Conservation (phyloP, 2,329 filamentous ascomycete genomes). For the Rosellinia necatrix region DNA sequence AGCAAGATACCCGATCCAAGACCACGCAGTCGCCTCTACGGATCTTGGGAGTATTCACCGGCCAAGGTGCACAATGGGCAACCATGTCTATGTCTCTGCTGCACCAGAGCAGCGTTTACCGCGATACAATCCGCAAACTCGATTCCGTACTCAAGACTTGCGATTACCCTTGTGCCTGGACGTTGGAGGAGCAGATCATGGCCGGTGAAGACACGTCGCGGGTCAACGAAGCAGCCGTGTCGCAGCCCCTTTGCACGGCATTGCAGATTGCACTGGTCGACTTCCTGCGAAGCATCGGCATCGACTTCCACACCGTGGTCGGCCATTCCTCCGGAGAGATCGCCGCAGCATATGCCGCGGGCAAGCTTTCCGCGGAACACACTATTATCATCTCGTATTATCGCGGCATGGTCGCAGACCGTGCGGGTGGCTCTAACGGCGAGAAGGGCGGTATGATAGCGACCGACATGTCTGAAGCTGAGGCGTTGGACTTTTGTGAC, state of each 20-base stretch:
- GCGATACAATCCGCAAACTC: conserved; percentile 41
- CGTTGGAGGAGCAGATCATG: conserved; percentile 43
- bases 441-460: conserved; percentile 40
- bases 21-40: conserved; percentile 26
- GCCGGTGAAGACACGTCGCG: conserved; percentile 35
- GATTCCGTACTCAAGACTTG: conserved; percentile 36
- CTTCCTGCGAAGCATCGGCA: conserved; percentile 36
- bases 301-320: conserved; percentile 40
- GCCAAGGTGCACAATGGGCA: conserved; percentile 45
- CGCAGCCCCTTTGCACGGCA: conserved; percentile 59
- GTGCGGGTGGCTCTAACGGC: conserved; percentile 31
- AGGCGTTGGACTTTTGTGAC: conserved; percentile 34
- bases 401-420: conserved; percentile 35
- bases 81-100: conserved; percentile 42
- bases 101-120: conserved; percentile 39
- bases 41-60: conserved; percentile 43
- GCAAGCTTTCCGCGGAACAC: conserved; percentile 35
- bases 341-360: conserved; percentile 41
- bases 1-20: conserved; percentile 33
- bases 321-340: conserved; percentile 42
- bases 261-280: conserved; percentile 54
- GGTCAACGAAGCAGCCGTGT: conserved; percentile 46
- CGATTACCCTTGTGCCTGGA: conserved; percentile 39
- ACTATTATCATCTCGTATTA: conserved; percentile 41
- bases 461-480: conserved; percentile 33